Evolutionary conservation across 257 asterid genomes (phyloP).

Genomic region (Echites panduratus): DNA sequence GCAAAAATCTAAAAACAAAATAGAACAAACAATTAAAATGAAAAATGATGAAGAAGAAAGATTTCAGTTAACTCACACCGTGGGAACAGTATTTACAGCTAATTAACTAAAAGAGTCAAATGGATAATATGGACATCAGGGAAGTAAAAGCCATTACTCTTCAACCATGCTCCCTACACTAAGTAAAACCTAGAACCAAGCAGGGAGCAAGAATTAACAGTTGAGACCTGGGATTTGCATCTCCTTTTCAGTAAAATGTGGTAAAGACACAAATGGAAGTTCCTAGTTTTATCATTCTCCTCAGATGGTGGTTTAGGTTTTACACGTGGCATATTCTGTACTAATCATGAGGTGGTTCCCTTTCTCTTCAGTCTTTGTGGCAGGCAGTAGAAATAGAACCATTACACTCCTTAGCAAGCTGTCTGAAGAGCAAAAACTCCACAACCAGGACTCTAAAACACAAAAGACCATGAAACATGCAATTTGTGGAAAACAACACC

Average conservation of each 20-base stretch:
- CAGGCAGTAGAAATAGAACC: not conserved
- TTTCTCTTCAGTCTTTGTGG: not conserved
- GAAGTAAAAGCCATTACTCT: not conserved
- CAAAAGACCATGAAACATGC: not conserved
- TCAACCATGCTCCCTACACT: not conserved
- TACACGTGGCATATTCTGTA: not conserved
- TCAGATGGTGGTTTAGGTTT: not conserved
- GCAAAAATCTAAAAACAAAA: not conserved
- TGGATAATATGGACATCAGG: not conserved
- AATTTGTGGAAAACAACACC: not conserved
- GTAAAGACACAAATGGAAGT: not conserved
- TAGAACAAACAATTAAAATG: not conserved
- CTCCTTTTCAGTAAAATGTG: not conserved
- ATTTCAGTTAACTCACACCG: not conserved
- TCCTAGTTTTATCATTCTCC: not conserved
- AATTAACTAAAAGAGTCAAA: not conserved
- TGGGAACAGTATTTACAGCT: not conserved
- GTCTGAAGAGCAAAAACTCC: not conserved
- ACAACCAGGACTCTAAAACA: not conserved
- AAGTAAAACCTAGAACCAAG: slow-evolving; percentile 3
- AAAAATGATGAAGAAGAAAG: not conserved
- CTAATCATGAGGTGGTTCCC: not conserved
- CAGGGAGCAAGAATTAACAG: not conserved
- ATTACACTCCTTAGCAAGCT: not conserved
- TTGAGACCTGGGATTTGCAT: not conserved